phyloP scores from a whole-genome alignment of 2,329 filamentous ascomycete species.

The Penicillium sp. region DNA sequence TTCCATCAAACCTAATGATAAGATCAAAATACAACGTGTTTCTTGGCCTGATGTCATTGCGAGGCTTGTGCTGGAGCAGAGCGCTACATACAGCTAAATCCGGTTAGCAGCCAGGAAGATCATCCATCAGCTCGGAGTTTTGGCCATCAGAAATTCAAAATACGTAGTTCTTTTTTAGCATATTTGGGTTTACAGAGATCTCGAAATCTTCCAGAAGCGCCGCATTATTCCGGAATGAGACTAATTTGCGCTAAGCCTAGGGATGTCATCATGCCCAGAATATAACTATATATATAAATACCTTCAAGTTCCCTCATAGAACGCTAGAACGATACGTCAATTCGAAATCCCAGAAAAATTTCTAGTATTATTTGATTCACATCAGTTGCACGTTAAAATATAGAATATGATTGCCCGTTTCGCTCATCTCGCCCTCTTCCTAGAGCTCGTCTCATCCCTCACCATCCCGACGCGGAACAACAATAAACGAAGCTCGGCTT shows the following conservation, averaged over 20 bases:
- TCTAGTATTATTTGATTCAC: not conserved
- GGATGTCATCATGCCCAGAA: not conserved
- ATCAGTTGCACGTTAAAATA: not conserved
- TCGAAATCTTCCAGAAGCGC: not conserved
- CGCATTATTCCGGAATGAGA: not conserved
- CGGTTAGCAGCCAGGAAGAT: not conserved
- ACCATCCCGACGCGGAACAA: not conserved
- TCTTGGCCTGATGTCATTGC: not conserved
- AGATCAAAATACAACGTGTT: not conserved
- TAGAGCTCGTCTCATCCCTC: slow-evolving; percentile 2
- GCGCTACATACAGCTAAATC: not conserved
- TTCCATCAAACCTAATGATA: too few species aligned
- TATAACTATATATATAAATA: not conserved
- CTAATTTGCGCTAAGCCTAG: not conserved
- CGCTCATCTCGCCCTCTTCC: not conserved
- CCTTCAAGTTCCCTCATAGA: not conserved
- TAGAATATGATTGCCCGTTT: not conserved
- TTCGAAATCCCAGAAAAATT: not conserved
- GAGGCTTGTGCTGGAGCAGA: not conserved
- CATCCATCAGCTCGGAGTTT: not conserved
- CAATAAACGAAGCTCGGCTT: not conserved
- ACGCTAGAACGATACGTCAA: not conserved
- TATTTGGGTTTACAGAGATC: not conserved
- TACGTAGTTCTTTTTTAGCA: not conserved
- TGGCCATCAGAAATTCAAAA: not conserved